A percentile compares a stretch with the other conserved stretches of the same genome.
phyloP scores from a whole-genome alignment of 2,329 filamentous ascomycete genomes.

The Pseudonectria buxi region DNA sequence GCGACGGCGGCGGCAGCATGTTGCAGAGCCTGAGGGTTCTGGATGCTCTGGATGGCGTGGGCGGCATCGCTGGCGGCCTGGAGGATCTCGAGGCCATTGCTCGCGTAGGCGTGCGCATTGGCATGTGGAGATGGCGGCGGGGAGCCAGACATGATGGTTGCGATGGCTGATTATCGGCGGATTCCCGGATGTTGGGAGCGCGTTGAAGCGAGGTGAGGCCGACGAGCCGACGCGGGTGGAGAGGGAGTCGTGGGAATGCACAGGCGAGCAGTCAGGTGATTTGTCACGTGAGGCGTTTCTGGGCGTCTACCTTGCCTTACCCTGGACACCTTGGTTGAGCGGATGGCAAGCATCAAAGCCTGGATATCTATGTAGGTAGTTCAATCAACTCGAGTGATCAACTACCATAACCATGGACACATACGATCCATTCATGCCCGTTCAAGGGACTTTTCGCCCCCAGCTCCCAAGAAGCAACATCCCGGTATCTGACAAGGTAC shows the following conservation, averaged over 20 bases:
- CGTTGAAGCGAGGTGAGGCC: slow-evolving; percentile 35
- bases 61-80: slow-evolving; percentile 40
- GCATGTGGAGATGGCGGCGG: slow-evolving; percentile 22
- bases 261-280: slow-evolving; percentile 10
- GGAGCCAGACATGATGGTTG: slow-evolving; percentile 23
- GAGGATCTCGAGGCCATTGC: slow-evolving; percentile 39
- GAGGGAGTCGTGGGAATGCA: slow-evolving; percentile 3
- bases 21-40: slow-evolving; percentile 32
- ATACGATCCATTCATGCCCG: no score
- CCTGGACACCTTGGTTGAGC: no score
- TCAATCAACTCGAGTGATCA: no score
- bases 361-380: no score
- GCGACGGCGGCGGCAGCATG: slow-evolving; percentile 32
- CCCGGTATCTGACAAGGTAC: no score
- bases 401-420: no score
- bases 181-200: slow-evolving; percentile 31
- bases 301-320: no score
- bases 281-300: background rate
- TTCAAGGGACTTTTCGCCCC: no score
- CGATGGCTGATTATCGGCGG: slow-evolving; percentile 39
- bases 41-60: slow-evolving; percentile 32
- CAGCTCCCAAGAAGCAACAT: no score
- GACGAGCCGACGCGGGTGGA: slow-evolving; percentile 19
- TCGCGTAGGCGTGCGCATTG: slow-evolving; percentile 37
- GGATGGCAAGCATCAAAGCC: no score